phyloP scores from a whole-genome alignment of 208 protist species.

The Leishmania tarentolae region DNA sequence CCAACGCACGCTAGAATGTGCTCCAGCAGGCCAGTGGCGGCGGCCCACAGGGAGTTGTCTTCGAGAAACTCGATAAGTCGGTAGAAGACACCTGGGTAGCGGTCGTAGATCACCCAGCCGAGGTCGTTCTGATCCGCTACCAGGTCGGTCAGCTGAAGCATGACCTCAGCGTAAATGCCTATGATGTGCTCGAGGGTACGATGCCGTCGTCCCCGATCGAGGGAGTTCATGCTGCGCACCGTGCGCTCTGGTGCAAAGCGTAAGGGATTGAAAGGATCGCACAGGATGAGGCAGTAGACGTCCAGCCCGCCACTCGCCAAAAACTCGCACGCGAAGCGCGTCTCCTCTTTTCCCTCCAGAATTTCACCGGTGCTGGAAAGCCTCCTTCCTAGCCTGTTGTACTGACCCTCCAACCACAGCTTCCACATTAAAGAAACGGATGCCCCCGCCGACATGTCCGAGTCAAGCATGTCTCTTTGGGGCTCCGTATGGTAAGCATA shows the following conservation, averaged over 20 bases:
- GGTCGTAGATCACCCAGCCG: constrained; percentile 80
- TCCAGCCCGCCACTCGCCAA: constrained; percentile 68
- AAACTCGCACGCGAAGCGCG: constrained; percentile 53
- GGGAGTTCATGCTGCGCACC: constrained; percentile 8
- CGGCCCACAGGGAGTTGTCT: constrained; percentile 37
- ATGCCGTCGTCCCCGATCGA: constrained; percentile 11
- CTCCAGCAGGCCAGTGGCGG: constrained; percentile 54
- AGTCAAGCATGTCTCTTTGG: neutral
- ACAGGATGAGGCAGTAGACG: constrained; percentile 67
- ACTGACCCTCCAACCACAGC: constrained; percentile 28
- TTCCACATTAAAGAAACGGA: constrained; percentile 20
- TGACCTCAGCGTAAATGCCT: constrained; percentile 35
- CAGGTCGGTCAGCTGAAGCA: constrained; percentile 66
- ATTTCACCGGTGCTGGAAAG: constrained; percentile 35
- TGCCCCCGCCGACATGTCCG: constrained; percentile 7
- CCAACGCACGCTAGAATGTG: constrained; percentile 72
- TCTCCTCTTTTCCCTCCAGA: constrained; percentile 51
- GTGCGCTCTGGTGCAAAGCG: constrained; percentile 13
- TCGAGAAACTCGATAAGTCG: constrained; percentile 72
- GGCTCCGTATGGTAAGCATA: constrained; percentile 11
- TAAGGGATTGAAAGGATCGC: constrained; percentile 45
- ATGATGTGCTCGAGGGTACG: constrained; percentile 19
- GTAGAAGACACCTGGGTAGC: constrained; percentile 75
- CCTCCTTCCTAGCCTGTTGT: constrained; percentile 21
- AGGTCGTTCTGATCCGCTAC: constrained; percentile 69